These are phyloP conservation scores for Pseudognaphalium luteoalbum DNA, from an alignment of 129 eudicot species.

Conservation along the genomic window DNA sequence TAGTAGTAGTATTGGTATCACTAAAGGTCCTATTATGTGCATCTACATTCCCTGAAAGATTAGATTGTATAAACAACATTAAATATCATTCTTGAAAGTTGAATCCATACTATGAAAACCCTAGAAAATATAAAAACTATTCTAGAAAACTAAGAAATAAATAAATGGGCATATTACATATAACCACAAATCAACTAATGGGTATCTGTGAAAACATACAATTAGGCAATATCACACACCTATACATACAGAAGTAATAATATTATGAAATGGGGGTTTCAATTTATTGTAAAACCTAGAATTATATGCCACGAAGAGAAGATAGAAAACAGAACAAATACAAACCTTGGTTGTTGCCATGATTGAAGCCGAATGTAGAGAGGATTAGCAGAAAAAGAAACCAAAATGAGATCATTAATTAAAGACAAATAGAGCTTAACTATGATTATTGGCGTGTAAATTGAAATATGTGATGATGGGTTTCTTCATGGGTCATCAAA, in stretches of 20 bases:
- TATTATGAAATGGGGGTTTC: constrained; percentile 1
- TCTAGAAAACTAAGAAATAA: not conserved
- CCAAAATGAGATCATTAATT: constrained; percentile 68
- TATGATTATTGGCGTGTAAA: constrained; percentile 25
- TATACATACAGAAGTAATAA: not conserved
- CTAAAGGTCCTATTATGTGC: constrained; percentile 36
- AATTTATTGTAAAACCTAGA: not conserved
- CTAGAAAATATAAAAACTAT: too few species aligned
- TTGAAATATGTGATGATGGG: constrained; percentile 25
- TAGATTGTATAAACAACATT: not conserved
- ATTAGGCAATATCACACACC: constrained; percentile 10
- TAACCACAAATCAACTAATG: constrained; percentile 2
- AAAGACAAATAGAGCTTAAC: constrained; percentile 45
- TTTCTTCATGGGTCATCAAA: constrained; percentile 10
- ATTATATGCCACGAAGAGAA: not conserved
- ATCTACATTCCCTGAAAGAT: constrained; percentile 48
- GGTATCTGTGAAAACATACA: constrained; percentile 14
- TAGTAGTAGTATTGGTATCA: constrained; percentile 34
- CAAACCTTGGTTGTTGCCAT: constrained; percentile 63
- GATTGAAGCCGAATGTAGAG: constrained; percentile 59
- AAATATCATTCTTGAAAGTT: constrained; percentile 5
- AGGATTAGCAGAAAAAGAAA: constrained; percentile 52
- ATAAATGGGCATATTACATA: not conserved
- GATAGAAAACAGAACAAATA: constrained; percentile 16
- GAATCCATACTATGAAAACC: not conserved